Percentiles rank a stretch among this genome's conserved stretches.
phyloP scores from a whole-genome alignment of 208 protist genomes.

The Trypanosoma cruzi region DNA sequence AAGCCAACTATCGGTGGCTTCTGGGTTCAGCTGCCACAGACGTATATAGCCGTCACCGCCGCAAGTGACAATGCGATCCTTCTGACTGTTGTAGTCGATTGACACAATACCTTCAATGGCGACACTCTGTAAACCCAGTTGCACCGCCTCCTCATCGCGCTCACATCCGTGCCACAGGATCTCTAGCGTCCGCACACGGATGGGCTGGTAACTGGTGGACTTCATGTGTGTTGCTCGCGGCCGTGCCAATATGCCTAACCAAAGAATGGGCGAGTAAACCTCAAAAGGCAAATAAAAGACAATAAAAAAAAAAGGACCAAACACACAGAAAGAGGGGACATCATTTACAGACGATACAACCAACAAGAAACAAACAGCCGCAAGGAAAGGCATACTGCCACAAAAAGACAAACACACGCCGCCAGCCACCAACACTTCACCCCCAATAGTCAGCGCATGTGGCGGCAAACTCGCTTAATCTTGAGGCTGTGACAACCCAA shows the following conservation, averaged over 20 bases:
- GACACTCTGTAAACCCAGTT: conserved; percentile 67
- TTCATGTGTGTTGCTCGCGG: conserved; percentile 10
- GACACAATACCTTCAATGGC: conserved; percentile 80
- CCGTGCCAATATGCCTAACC: background rate
- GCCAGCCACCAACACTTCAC: too few relatives aligned
- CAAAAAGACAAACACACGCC: background rate
- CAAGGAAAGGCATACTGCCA: background rate
- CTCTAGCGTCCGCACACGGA: conserved; percentile 83
- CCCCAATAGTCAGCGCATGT: too few relatives aligned
- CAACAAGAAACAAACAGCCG: background rate
- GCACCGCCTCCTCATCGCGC: conserved; percentile 73
- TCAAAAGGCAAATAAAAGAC: conserved; percentile 8
- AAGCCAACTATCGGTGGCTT: conserved; percentile 63
- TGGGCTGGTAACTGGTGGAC: conserved; percentile 17
- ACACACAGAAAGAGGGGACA: background rate
- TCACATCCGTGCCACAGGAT: conserved; percentile 87
- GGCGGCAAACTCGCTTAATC: too few relatives aligned
- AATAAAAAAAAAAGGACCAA: conserved; percentile 3
- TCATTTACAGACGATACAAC: background rate
- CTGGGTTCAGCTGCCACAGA: conserved; percentile 56
- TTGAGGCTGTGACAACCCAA: too few relatives aligned
- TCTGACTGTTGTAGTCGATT: conserved; percentile 60
- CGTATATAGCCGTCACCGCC: conserved; percentile 81
- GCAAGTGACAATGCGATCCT: conserved; percentile 72
- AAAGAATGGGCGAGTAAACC: background rate